Percentiles rank a stretch among this genome's conserved stretches.
These are phyloP conservation scores for Boletus eberwhitei DNA, from an alignment of 768 basidiomycete species.

Conservation along the genomic window DNA sequence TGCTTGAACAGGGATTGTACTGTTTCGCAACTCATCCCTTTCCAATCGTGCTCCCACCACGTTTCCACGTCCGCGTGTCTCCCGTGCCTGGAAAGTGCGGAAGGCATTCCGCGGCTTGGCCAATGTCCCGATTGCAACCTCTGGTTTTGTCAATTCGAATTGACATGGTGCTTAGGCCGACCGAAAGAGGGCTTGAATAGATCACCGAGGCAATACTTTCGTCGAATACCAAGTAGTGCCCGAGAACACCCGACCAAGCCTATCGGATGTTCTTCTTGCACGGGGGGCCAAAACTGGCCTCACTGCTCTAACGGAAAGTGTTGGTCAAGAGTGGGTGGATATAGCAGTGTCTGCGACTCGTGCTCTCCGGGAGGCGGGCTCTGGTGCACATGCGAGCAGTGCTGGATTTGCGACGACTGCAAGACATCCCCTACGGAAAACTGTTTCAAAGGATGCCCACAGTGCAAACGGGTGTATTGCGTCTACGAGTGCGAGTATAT, in stretches of 20 bases:
- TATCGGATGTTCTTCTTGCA: slow-evolving; percentile 14
- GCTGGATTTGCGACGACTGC: slow-evolving; percentile 27
- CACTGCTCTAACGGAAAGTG: slow-evolving; percentile 17
- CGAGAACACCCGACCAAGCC: slow-evolving; percentile 14
- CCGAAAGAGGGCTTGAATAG: slow-evolving; percentile 3
- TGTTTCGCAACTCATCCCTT: slow-evolving; percentile 15
- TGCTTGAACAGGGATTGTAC: slow-evolving; percentile 18
- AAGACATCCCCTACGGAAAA: not conserved
- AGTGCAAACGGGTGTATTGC: slow-evolving; percentile 19
- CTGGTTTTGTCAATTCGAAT: slow-evolving; percentile 22
- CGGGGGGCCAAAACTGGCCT: not conserved
- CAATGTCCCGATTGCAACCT: slow-evolving; percentile 20
- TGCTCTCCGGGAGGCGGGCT: slow-evolving; percentile 21
- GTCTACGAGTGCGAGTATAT: slow-evolving; percentile 23
- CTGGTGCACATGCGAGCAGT: slow-evolving; percentile 18
- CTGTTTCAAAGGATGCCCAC: slow-evolving; percentile 16
- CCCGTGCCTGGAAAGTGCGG: slow-evolving; percentile 4
- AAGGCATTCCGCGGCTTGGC: slow-evolving; percentile 5
- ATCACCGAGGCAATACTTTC: not conserved
- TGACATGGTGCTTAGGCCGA: slow-evolving; percentile 25
- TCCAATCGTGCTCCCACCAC: slow-evolving; percentile 18
- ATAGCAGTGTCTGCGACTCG: slow-evolving; percentile 12
- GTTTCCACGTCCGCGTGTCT: slow-evolving; percentile 4
- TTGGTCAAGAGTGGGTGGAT: slow-evolving; percentile 16
- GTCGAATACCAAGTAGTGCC: not conserved